phyloP scores from a whole-genome alignment of 768 basidiomycete genomes.

The Rhizopogon sp. region DNA sequence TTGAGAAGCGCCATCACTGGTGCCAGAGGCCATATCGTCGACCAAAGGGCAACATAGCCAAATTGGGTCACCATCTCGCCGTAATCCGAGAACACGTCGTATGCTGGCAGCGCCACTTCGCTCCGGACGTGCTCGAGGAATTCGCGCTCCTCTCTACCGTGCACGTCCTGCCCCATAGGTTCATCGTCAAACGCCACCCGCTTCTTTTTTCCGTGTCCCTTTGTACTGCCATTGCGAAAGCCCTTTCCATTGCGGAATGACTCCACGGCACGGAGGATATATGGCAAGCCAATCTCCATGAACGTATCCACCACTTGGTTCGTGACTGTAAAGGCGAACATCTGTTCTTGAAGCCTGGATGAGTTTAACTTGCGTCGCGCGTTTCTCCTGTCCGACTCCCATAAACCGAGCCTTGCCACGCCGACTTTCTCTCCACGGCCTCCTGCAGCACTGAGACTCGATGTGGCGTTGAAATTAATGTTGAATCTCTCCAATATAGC shows the following conservation, averaged over 20 bases:
- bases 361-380: constrained; percentile 60
- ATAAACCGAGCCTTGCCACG: constrained; percentile 24
- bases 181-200: constrained; percentile 72
- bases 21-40: constrained; percentile 90
- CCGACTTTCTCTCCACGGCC: constrained; percentile 7
- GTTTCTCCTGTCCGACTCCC: constrained; percentile 47
- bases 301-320: constrained; percentile 80
- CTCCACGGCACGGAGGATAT: constrained; percentile 55
- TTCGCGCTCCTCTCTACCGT: constrained; percentile 58
- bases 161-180: constrained; percentile 21
- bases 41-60: constrained; percentile 90
- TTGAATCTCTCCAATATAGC: constrained; percentile 16
- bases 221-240: constrained; percentile 17
- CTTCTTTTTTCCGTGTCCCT: constrained; percentile 44
- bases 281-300: constrained; percentile 79
- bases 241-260: constrained; percentile 44
- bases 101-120: constrained; percentile 77
- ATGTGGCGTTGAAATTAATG: constrained; percentile 22
- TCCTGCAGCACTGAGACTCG: constrained; percentile 23
- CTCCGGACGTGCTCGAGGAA: constrained; percentile 76
- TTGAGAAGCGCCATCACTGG: constrained; percentile 88
- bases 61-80: constrained; percentile 97
- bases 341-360: constrained; percentile 76
- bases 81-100: constrained; percentile 83
- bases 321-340: constrained; percentile 91